Conservation (phyloP, 2,329 filamentous ascomycete genomes). For the Fusarium scirpi region DNA sequence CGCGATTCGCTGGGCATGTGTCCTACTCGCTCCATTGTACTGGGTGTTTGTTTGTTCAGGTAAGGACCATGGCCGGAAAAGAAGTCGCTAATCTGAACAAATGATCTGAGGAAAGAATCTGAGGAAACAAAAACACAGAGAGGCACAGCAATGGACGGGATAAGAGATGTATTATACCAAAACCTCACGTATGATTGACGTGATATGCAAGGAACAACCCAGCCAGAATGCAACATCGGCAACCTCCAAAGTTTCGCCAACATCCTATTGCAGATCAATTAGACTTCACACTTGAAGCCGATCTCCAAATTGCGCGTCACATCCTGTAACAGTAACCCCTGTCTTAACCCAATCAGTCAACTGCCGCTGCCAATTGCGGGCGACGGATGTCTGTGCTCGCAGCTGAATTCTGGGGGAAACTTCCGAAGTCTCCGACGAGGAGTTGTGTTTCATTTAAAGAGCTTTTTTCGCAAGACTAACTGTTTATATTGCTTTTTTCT, state of each 20-base stretch:
- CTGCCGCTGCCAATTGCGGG: neutral
- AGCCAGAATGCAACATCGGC: neutral
- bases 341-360: neutral
- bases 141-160: too few species aligned
- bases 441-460: neutral
- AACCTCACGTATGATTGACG: neutral
- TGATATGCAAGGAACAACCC: neutral
- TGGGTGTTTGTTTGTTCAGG: neutral
- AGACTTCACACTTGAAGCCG: neutral
- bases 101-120: too few species aligned
- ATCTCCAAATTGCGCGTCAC: neutral
- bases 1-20: conserved; percentile 3
- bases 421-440: neutral
- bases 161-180: too few species aligned
- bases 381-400: neutral
- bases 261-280: neutral
- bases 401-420: neutral
- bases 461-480: neutral
- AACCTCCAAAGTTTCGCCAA: neutral
- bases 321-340: neutral
- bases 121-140: too few species aligned
- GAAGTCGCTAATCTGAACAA: neutral
- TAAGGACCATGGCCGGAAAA: neutral
- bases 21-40: neutral
- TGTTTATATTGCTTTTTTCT: neutral